These are phyloP conservation scores for Nicotiana tabacum DNA, from an alignment of 257 asterid genomes.

Conservation along the genomic window DNA sequence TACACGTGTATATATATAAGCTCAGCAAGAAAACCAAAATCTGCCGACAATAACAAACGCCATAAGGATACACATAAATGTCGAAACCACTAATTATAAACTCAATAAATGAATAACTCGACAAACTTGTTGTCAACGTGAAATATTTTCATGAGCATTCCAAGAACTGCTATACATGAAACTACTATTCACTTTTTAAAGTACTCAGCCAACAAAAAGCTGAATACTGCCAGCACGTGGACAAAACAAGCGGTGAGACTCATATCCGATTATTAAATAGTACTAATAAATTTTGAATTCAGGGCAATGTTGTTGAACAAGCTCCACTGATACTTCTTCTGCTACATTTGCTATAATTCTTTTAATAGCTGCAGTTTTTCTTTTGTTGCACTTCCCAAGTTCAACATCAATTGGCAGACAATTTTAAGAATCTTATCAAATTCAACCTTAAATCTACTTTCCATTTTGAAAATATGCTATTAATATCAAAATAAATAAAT, in stretches of 20 bases:
- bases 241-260: neutral
- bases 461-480: neutral
- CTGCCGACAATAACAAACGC: neutral
- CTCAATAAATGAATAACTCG: neutral
- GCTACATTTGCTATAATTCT: neutral
- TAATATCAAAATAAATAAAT: neutral
- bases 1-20: neutral
- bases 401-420: slow-evolving; percentile 11
- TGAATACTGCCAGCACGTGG: neutral
- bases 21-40: neutral
- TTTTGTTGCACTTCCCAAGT: neutral
- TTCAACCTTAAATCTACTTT: slow-evolving; percentile 4
- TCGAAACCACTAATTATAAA: neutral
- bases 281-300: neutral
- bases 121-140: neutral
- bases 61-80: neutral
- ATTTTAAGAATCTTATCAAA: neutral
- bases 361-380: neutral
- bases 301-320: neutral
- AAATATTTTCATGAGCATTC: neutral
- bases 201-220: neutral
- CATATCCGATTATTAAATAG: neutral
- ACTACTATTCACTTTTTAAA: neutral
- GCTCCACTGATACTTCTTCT: neutral
- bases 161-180: neutral